Percentiles rank a stretch among this genome's conserved stretches.
Conservation (phyloP, 1,139 yeast species). For the Protomyces pachydermus region DNA sequence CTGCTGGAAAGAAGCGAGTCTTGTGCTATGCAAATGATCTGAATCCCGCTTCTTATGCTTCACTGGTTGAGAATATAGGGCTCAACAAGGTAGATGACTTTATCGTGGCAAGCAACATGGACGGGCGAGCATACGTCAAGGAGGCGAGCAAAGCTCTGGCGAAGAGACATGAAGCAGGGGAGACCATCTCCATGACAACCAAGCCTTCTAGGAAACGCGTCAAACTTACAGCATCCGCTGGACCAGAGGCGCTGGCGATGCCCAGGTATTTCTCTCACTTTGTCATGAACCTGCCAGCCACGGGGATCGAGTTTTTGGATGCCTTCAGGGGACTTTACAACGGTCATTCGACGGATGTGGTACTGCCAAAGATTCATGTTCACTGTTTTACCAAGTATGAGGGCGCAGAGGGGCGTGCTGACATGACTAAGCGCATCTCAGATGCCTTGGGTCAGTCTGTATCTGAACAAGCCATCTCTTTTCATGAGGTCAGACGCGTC, state of each 20-base stretch:
- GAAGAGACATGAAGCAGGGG: constrained; percentile 36
- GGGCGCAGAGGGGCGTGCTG: constrained; percentile 42
- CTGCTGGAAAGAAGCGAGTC: constrained; percentile 81
- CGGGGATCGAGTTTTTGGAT: constrained; percentile 74
- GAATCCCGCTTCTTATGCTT: constrained; percentile 77
- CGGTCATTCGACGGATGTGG: constrained; percentile 41
- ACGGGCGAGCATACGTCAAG: constrained; percentile 76
- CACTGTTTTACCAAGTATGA: constrained; percentile 85
- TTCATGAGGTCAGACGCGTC: constrained; percentile 85
- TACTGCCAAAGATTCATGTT: constrained; percentile 72
- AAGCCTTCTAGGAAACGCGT: constrained; percentile 1
- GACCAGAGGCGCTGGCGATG: constrained; percentile 35
- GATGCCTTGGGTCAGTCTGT: constrained; percentile 50
- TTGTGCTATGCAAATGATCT: constrained; percentile 87
- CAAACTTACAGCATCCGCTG: not conserved
- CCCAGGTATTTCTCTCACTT: constrained; percentile 67
- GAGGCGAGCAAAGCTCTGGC: constrained; percentile 53
- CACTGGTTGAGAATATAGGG: constrained; percentile 59
- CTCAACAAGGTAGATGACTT: constrained; percentile 52
- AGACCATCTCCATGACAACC: not conserved
- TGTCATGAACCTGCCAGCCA: constrained; percentile 94
- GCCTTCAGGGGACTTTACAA: constrained; percentile 38
- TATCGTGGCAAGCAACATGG: constrained; percentile 63
- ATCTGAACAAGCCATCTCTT: constrained; percentile 46
- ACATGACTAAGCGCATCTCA: constrained; percentile 46